phyloP scores from a whole-genome alignment of 306 rosid species.

The Heteromeles arbutifolia region DNA sequence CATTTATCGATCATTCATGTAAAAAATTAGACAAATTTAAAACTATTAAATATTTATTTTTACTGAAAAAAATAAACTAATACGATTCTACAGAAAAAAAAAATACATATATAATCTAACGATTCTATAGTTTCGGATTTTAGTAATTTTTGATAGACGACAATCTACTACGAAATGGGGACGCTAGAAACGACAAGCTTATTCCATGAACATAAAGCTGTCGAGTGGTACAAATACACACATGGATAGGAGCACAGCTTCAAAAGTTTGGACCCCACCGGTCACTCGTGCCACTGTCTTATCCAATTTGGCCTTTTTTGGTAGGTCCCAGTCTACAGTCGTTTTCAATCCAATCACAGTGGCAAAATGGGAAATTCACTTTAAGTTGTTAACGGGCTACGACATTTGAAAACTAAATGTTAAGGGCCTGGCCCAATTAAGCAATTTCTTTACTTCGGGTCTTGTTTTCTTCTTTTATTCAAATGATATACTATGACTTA shows the following conservation, averaged over 20 bases:
- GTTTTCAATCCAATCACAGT: background rate
- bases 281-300: background rate
- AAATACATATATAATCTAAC: too few species aligned
- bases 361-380: background rate
- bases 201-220: background rate
- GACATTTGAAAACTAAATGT: background rate
- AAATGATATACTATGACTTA: rapidly evolving
- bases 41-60: too few species aligned
- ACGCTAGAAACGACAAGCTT: slow-evolving; percentile 4
- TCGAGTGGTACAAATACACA: background rate
- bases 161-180: background rate
- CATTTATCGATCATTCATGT: too few species aligned
- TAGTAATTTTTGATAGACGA: background rate
- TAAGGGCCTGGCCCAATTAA: background rate
- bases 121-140: rapidly evolving
- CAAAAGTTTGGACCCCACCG: background rate
- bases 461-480: too few species aligned
- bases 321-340: background rate
- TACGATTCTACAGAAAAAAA: too few species aligned
- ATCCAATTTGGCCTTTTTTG: background rate
- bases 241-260: background rate
- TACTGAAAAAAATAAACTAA: too few species aligned
- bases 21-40: too few species aligned
- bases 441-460: background rate
- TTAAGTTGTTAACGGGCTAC: background rate